Evolutionary conservation across 192 early-diverging fungal species (phyloP), one percentile per base, ranked within the genome.

Genomic region (Powellomyces hirtus): DNA sequence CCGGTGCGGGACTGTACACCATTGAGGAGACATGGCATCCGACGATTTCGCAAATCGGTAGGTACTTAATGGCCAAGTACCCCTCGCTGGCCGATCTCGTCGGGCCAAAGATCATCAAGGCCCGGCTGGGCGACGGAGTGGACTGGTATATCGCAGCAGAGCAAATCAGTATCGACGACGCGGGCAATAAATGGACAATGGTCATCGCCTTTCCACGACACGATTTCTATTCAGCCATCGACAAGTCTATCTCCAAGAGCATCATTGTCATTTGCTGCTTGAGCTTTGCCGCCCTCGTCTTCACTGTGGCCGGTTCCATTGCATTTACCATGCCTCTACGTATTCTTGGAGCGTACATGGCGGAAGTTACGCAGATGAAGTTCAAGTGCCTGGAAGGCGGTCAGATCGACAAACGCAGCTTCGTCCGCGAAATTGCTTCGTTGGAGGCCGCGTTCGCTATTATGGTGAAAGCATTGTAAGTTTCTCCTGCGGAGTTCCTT

Each of bases 151-250:
- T 59, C 26, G 58, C 31, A 33, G 26, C 58, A 6, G 31, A 16
- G 13, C 13, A 59, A 13, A 36, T 59, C 31, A 16, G 36, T 14
- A 53, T 27, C 52, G 31, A 16, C 16, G 58, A 59, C 24, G 27
- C 10, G 7, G 18, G 16, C 58, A 30, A 24, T 33, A 27, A 45
- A 45, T 64, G 57, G 44, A 10, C 8, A 59, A 16, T 64, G 11
- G 57, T 64, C 7, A 14, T 64, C 26, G 62, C 62, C 57, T 22
- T 64, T 29, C 62, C 62, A 13, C 62, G 62, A 13, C 10, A 59
- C 16, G 62, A 64, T 30, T 64, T 64, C 52, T 64, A 62, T 27
- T 7, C 10, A 6, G 26, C 10, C 7, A 62, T 64, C 52, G 62
- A 64, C 57, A 56, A 64, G 30, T 30, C 26, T 18, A 64, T 64